Conservation (phyloP, 1,284 basidiomycete species). For the Malassezia furfur region DNA sequence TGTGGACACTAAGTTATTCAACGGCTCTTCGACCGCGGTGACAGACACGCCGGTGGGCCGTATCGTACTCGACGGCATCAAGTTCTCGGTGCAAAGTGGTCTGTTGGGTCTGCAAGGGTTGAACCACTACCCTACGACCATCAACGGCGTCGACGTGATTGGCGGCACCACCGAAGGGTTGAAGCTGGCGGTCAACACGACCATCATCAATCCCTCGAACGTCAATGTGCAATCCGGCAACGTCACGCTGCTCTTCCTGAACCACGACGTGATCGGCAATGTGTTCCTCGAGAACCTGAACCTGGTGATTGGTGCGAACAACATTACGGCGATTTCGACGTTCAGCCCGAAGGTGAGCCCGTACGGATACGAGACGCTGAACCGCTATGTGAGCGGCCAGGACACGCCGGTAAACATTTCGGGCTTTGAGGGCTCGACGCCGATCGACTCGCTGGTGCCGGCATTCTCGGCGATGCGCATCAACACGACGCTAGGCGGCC, state of each 20-base stretch:
- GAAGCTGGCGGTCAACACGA: conserved; percentile 55
- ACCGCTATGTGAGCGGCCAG: conserved; percentile 59
- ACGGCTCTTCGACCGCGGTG: conserved; percentile 60
- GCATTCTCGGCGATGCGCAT: conserved; percentile 61
- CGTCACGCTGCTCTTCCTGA: conserved; percentile 54
- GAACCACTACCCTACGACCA: conserved; percentile 55
- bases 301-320: conserved; percentile 35
- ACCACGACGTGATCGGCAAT: conserved; percentile 48
- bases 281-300: conserved; percentile 31
- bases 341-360: conserved; percentile 58
- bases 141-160: conserved; percentile 60
- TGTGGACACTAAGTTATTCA: conserved; percentile 56
- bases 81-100: conserved; percentile 63
- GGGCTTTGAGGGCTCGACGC: conserved; percentile 60
- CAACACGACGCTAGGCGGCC: conserved; percentile 58
- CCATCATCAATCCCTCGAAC: conserved; percentile 64
- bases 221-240: conserved; percentile 54
- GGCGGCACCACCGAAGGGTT: conserved; percentile 62
- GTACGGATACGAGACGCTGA: conserved; percentile 59
- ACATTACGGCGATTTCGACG: conserved; percentile 35
- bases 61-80: conserved; percentile 64
- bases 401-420: conserved; percentile 42
- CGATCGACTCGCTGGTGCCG: conserved; percentile 56
- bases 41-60: conserved; percentile 61
- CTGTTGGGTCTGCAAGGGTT: conserved; percentile 61